Evolutionary conservation across 176 grass and related monocot species (phyloP), one percentile per base, ranked within the genome.

Genomic region (Alopecurus myosuroides): DNA sequence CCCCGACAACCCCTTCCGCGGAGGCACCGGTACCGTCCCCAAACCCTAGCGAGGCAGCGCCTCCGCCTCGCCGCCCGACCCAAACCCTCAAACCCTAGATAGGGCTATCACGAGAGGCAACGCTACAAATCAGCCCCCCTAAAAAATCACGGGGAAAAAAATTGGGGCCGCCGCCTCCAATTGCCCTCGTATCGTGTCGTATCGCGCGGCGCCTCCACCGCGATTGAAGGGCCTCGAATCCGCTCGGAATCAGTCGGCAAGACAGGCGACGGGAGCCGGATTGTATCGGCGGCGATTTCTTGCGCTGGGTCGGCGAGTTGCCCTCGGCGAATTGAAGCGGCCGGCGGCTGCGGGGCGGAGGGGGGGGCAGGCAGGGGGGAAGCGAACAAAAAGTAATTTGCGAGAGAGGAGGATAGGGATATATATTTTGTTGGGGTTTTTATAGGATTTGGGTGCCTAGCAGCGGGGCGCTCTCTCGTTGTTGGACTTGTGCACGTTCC

Each of bases 41-140:
- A 85, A 85, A 85, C 82, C 82, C 82, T 84, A 84, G 71, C 82
- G 42, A 25, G 56, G 56, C n/a, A 48, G 56, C 81, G 69, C 67
- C 68, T 60, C 25, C 34, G 52, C 26, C 68, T 15, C 70, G 30
- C 33, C 42, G n/a, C 79, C 62, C 20, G 34, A 49, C 51, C 11
- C 52, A 74, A 74, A 83, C 82, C 31, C 74, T 49, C 41, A 50
- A 84, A 84, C 53, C 55, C 70, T 75, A 75, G 29, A 20, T 74
- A 67, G 74, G 58, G 74, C 7, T 40, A 63, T 77, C 60, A 31
- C 82, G 25, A 84, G 29, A 77, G 72, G 13, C 73, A 29, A 1
- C 72, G 62, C 45, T 37, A 25, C 29, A 51, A 29, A 65, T 50
- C 46, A 61, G 40, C 1, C 58, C 26, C 50, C 11, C 25, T 3